A percentile compares a stretch with the other conserved stretches of the same genome.
These are phyloP conservation scores for Naumovozyma castellii DNA, from an alignment of 805 yeast species.

Conservation along the genomic window DNA sequence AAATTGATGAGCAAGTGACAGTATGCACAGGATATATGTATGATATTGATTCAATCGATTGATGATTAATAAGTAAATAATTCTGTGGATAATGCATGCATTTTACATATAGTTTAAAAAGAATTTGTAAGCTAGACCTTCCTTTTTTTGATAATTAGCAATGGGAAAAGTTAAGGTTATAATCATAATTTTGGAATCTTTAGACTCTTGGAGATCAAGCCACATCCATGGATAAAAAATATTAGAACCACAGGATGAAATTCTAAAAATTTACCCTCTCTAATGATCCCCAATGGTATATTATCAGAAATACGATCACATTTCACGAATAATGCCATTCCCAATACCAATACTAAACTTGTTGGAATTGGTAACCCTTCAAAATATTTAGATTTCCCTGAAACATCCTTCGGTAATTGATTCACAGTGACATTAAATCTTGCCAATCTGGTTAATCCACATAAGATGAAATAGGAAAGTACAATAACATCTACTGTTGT, in stretches of 20 bases:
- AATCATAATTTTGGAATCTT: slow-evolving; percentile 72
- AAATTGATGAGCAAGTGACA: too few species aligned
- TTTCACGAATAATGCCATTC: slow-evolving; percentile 58
- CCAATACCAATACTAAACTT: slow-evolving; percentile 57
- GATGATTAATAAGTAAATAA: too few species aligned
- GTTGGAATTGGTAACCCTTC: slow-evolving; percentile 95
- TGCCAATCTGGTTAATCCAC: slow-evolving; percentile 86
- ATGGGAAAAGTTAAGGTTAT: too few species aligned
- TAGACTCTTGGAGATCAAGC: slow-evolving; percentile 78
- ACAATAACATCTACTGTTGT: slow-evolving; percentile 66
- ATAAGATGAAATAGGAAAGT: slow-evolving; percentile 71
- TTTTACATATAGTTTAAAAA: neutral
- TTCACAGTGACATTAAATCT: slow-evolving; percentile 88
- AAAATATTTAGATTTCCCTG: slow-evolving; percentile 73
- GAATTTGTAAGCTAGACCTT: too few species aligned
- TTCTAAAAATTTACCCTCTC: slow-evolving; percentile 47
- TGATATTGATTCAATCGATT: too few species aligned
- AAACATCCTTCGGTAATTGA: slow-evolving; percentile 74
- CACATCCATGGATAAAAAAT: slow-evolving; percentile 71
- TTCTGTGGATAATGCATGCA: neutral
- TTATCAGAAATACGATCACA: slow-evolving; percentile 36
- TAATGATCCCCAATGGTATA: slow-evolving; percentile 55
- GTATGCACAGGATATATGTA: too few species aligned
- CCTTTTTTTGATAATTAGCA: too few species aligned
- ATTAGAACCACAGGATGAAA: slow-evolving; percentile 58